phyloP scores from a whole-genome alignment of 1,139 yeast species.

The Diutina rugosa region DNA sequence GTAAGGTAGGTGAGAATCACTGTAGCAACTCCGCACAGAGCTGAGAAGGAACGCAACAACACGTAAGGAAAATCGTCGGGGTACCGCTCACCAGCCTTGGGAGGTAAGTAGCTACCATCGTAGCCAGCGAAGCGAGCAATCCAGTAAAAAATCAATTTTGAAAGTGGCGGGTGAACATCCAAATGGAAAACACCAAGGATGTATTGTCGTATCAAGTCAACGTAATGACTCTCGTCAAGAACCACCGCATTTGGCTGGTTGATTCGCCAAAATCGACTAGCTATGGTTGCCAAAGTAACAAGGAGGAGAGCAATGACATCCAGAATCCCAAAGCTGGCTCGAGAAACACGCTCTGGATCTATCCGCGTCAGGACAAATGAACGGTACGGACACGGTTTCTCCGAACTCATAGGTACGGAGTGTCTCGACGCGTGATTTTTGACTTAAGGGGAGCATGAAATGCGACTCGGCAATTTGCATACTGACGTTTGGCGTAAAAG shows the following conservation, averaged over 20 bases:
- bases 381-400: neutral
- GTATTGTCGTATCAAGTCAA: slow-evolving; percentile 31
- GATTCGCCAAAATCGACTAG: slow-evolving; percentile 13
- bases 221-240: slow-evolving; percentile 26
- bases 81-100: slow-evolving; percentile 20
- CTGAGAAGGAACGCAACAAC: slow-evolving; percentile 21
- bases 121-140: slow-evolving; percentile 29
- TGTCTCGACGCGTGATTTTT: neutral
- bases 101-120: slow-evolving; percentile 27
- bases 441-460: neutral
- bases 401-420: neutral
- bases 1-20: slow-evolving; percentile 34
- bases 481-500: neutral
- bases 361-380: neutral
- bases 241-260: slow-evolving; percentile 21
- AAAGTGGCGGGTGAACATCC: slow-evolving; percentile 54
- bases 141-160: slow-evolving; percentile 32
- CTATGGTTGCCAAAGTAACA: neutral
- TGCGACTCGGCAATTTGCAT: neutral
- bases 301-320: neutral
- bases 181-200: slow-evolving; percentile 46
- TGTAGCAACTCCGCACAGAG: slow-evolving; percentile 28
- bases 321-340: neutral
- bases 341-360: neutral
- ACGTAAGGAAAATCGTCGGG: slow-evolving; percentile 19